phyloP scores from a whole-genome alignment of 306 rosid genomes.

The Pyrus bretschneideri region DNA sequence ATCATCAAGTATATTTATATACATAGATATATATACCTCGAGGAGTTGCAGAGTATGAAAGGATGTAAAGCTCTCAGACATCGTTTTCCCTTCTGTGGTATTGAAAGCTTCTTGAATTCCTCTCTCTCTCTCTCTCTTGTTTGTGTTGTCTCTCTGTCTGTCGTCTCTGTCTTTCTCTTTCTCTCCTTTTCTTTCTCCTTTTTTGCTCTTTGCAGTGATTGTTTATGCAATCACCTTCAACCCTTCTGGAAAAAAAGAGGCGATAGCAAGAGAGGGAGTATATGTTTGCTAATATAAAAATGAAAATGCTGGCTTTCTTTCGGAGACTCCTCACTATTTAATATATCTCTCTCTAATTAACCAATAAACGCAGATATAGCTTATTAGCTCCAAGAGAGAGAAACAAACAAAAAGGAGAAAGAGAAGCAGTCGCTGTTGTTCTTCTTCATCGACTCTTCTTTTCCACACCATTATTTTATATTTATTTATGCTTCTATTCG shows the following conservation, averaged over 20 bases:
- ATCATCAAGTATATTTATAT: neutral
- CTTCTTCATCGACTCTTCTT: constrained; percentile 27
- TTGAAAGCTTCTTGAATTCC: constrained; percentile 54
- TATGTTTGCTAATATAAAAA: constrained; percentile 17
- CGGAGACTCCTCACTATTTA: constrained; percentile 4
- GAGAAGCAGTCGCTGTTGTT: constrained; percentile 57
- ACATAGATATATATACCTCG: constrained; percentile 43
- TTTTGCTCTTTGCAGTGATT: constrained; percentile 35
- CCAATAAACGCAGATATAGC: neutral
- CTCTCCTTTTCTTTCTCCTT: constrained; percentile 55
- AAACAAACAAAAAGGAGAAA: constrained; percentile 23
- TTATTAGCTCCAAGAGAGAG: constrained; percentile 17
- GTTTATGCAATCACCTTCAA: constrained; percentile 31
- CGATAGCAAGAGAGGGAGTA: constrained; percentile 16
- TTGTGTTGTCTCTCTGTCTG: constrained; percentile 46
- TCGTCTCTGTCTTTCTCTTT: constrained; percentile 61
- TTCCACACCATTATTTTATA: constrained; percentile 47
- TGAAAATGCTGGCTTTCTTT: constrained; percentile 39
- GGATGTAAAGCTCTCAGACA: constrained; percentile 66
- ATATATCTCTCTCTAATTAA: constrained; percentile 33
- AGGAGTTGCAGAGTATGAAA: constrained; percentile 59
- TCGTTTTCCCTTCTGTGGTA: constrained; percentile 68
- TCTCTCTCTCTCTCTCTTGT: constrained; percentile 16
- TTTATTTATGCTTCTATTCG: neutral
- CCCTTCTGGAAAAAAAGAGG: constrained; percentile 50